Conservation (phyloP, 2,329 filamentous ascomycete genomes). For the Akanthomyces muscarius region DNA sequence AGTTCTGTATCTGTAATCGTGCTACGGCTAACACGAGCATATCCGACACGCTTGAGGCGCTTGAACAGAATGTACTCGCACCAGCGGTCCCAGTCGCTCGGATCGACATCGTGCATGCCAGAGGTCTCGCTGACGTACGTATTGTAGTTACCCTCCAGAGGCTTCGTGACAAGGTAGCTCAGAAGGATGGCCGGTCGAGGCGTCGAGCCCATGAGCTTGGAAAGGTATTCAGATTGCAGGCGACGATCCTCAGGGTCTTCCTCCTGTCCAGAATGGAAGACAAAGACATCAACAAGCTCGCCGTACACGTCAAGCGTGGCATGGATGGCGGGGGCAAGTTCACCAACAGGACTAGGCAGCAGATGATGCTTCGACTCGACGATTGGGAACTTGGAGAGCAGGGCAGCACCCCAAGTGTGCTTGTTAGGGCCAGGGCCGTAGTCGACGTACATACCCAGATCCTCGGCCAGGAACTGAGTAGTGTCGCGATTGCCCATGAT, state of each 20-base stretch:
- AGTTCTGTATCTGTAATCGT: slow-evolving; percentile 97
- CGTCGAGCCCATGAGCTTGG: slow-evolving; percentile 81
- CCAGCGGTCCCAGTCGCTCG: slow-evolving; percentile 92
- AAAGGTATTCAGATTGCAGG: slow-evolving; percentile 79
- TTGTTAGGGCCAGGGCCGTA: slow-evolving; percentile 97
- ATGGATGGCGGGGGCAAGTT: slow-evolving; percentile 92
- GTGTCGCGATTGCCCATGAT: slow-evolving; percentile 99
- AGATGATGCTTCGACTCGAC: slow-evolving; percentile 95
- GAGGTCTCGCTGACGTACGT: slow-evolving; percentile 83
- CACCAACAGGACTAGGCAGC: slow-evolving; percentile 86
- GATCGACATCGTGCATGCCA: slow-evolving; percentile 94
- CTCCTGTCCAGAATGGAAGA: slow-evolving; percentile 98
- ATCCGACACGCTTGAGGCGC: slow-evolving; percentile 76
- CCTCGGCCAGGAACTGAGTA: slow-evolving; percentile 91
- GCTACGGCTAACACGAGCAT: slow-evolving; percentile 80
- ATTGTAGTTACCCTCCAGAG: slow-evolving; percentile 91
- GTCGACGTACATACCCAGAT: slow-evolving; percentile 98
- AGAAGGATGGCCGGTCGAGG: slow-evolving; percentile 78
- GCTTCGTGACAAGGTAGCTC: slow-evolving; percentile 88
- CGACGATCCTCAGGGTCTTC: slow-evolving; percentile 90
- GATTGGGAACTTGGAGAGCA: slow-evolving; percentile 96
- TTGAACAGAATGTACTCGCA: slow-evolving; percentile 99
- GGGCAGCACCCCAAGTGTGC: slow-evolving; percentile 92
- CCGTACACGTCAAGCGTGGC: slow-evolving; percentile 95
- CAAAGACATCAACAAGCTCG: slow-evolving; percentile 84